A percentile compares a stretch with the other conserved stretches of the same genome.
phyloP scores from a whole-genome alignment of 306 rosid species.

The Gastrolobium villosum region DNA sequence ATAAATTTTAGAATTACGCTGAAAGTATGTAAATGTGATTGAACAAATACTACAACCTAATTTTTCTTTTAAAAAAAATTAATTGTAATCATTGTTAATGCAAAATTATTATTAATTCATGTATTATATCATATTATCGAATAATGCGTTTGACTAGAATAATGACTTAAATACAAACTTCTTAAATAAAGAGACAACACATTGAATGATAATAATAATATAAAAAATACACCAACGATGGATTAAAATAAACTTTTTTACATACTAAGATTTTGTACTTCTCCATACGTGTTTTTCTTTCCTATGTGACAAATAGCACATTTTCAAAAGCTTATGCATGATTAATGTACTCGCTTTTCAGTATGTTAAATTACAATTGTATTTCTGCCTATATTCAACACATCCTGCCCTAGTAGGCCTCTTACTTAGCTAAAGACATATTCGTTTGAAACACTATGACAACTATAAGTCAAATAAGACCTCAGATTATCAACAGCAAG shows the following conservation, averaged over 20 bases:
- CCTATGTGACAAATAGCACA: not conserved
- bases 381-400: slow-evolving; percentile 1
- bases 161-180: not conserved
- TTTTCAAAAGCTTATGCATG: not conserved
- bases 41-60: not conserved
- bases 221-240: not conserved
- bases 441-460: not conserved
- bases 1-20: not conserved
- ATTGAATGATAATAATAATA: not conserved
- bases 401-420: slow-evolving; percentile 1
- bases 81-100: slow-evolving; percentile 6
- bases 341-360: not conserved
- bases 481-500: not conserved
- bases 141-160: slow-evolving; percentile 11
- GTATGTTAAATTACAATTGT: slow-evolving; percentile 17
- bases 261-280: not conserved
- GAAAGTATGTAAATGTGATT: not conserved
- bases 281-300: not conserved
- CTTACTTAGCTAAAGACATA: slow-evolving; percentile 1
- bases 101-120: too few species aligned
- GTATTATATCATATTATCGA: not conserved
- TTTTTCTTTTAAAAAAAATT: not conserved
- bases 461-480: not conserved
- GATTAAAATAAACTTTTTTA: not conserved
- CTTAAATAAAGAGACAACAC: not conserved